A percentile compares a stretch with the other conserved stretches of the same genome.
These are phyloP conservation scores for Amphicarpaea edgeworthii DNA, from an alignment of 306 rosid species.

Conservation along the genomic window DNA sequence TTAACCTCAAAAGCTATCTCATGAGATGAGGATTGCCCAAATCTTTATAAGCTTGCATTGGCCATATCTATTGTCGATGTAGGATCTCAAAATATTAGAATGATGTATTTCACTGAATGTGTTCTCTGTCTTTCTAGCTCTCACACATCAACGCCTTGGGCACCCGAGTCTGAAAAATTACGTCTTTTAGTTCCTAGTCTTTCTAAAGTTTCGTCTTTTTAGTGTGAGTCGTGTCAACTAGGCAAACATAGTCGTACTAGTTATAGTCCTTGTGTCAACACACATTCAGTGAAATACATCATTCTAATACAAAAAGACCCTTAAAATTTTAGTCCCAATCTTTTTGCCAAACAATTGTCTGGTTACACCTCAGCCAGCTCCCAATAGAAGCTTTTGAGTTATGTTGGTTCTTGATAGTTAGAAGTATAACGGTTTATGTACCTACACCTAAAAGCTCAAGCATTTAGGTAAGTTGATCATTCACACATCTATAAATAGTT, in stretches of 20 bases:
- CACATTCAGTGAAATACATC: too few species aligned
- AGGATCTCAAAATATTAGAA: too few species aligned
- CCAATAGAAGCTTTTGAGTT: conserved; percentile 23
- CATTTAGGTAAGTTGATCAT: conserved; percentile 26
- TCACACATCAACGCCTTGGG: too few species aligned
- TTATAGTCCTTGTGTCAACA: too few species aligned
- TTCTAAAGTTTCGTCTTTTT: too few species aligned
- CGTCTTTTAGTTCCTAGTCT: too few species aligned
- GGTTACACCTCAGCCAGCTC: background rate
- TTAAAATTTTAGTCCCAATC: background rate
- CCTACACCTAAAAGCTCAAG: background rate
- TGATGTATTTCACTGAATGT: too few species aligned
- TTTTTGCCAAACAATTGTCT: background rate
- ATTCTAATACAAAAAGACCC: too few species aligned
- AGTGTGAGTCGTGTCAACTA: too few species aligned
- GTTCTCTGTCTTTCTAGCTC: too few species aligned
- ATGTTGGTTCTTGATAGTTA: conserved; percentile 13
- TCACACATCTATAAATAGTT: conserved; percentile 21
- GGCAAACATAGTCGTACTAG: too few species aligned
- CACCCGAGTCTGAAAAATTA: too few species aligned
- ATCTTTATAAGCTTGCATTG: background rate
- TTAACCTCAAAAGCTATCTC: background rate
- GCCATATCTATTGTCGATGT: background rate
- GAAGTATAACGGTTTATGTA: background rate
- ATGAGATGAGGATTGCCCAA: background rate